Percentiles rank a stretch among this genome's conserved stretches.
Evolutionary conservation across 139 green algal species (phyloP).

Genomic region (Mesotaenium endlicherianum): DNA sequence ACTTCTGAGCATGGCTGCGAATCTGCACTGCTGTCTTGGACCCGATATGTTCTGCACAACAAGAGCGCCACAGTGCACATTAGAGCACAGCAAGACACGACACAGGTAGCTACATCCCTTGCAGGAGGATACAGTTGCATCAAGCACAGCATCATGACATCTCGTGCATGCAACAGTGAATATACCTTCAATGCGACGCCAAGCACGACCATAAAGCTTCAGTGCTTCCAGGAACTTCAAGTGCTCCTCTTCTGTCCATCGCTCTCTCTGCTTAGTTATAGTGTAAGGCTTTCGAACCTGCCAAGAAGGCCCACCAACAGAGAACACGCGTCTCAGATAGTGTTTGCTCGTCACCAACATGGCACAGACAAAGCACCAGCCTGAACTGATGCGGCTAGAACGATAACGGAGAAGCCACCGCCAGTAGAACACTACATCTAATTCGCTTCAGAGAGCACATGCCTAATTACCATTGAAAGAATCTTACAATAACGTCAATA

Average conservation of each 20-base stretch:
- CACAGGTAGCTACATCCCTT: not conserved
- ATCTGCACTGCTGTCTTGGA: slow-evolving; percentile 96
- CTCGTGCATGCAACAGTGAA: too few relatives aligned
- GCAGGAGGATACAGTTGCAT: not conserved
- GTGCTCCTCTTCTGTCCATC: slow-evolving; percentile 91
- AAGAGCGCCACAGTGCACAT: not conserved
- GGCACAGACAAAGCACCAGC: too few relatives aligned
- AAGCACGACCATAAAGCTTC: slow-evolving; percentile 72
- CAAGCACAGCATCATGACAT: not conserved
- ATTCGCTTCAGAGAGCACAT: too few relatives aligned
- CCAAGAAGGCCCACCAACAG: too few relatives aligned
- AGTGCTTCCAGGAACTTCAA: slow-evolving; percentile 83
- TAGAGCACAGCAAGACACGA: not conserved
- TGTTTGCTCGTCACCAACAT: too few relatives aligned
- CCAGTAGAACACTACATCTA: too few relatives aligned
- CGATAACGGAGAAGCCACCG: too few relatives aligned
- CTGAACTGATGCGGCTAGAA: too few relatives aligned
- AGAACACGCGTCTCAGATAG: too few relatives aligned
- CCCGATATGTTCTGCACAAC: slow-evolving; percentile 74
- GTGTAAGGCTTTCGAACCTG: slow-evolving; percentile 72
- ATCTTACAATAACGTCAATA: too few relatives aligned
- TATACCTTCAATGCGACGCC: slow-evolving; percentile 67
- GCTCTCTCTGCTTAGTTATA: slow-evolving; percentile 69
- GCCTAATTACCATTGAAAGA: too few relatives aligned
- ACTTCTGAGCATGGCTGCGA: slow-evolving; percentile 84